Conservation (phyloP, 441 rosid genomes). For the Lepidium campestre region DNA sequence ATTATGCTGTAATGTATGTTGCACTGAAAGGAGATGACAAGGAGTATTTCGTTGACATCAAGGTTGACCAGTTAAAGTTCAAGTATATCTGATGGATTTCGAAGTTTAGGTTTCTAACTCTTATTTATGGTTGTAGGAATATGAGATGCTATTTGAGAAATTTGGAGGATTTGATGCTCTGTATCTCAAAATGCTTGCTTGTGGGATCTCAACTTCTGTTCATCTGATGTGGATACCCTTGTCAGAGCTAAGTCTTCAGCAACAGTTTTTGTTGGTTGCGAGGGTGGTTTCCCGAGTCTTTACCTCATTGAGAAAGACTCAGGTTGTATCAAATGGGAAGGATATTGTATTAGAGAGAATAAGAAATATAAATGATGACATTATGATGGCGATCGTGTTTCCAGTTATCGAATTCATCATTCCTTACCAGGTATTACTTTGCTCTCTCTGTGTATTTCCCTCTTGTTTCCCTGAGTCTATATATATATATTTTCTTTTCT, state of each 20-base stretch:
- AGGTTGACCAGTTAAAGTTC: constrained; percentile 42
- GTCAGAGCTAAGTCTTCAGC: constrained; percentile 69
- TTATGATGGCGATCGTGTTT: constrained; percentile 59
- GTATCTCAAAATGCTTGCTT: constrained; percentile 89
- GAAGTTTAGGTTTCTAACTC: constrained; percentile 25
- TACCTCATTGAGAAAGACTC: constrained; percentile 52
- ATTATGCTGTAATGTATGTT: constrained; percentile 83
- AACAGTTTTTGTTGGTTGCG: constrained; percentile 61
- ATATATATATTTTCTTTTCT: background rate
- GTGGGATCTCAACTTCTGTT: constrained; percentile 72
- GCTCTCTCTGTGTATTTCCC: constrained; percentile 9
- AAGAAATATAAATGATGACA: constrained; percentile 64
- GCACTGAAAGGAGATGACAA: constrained; percentile 78
- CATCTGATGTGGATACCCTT: constrained; percentile 93
- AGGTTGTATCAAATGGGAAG: constrained; percentile 39
- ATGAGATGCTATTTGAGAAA: constrained; percentile 77
- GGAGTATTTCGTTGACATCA: constrained; percentile 68
- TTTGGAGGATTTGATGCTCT: constrained; percentile 95
- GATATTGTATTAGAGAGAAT: constrained; percentile 44
- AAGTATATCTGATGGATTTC: constrained; percentile 6
- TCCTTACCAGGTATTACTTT: constrained; percentile 68
- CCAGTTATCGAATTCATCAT: constrained; percentile 61
- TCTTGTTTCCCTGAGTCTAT: background rate
- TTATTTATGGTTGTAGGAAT: constrained; percentile 53
- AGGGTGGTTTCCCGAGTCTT: constrained; percentile 51